These are phyloP conservation scores for Saturnispora gosingensis DNA, from an alignment of 805 yeast genomes.

Conservation along the genomic window DNA sequence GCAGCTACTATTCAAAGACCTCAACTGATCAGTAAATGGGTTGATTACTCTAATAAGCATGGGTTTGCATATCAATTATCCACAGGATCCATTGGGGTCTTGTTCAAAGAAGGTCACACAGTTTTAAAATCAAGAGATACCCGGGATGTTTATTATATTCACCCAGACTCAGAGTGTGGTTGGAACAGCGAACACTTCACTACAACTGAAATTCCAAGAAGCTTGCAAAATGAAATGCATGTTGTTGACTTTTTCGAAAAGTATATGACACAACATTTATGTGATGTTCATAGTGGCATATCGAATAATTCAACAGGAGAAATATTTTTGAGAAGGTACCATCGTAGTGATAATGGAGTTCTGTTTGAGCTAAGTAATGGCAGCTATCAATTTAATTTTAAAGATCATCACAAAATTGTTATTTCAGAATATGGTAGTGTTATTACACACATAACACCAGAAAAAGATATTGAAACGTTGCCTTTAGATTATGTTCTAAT, in stretches of 20 bases:
- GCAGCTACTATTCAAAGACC: conserved; percentile 36
- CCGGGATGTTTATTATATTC: conserved; percentile 56
- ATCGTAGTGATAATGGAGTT: conserved; percentile 69
- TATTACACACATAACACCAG: conserved; percentile 75
- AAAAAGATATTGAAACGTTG: conserved; percentile 59
- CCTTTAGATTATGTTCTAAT: conserved; percentile 42
- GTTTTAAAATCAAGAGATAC: conserved; percentile 62
- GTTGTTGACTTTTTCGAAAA: conserved; percentile 81
- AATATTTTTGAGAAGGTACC: conserved; percentile 72
- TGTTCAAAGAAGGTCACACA: conserved; percentile 78
- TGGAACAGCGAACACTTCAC: conserved; percentile 45
- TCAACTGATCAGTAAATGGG: conserved; percentile 87
- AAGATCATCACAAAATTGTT: conserved; percentile 87
- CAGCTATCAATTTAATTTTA: conserved; percentile 87
- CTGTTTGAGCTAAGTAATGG: conserved; percentile 94
- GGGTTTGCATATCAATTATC: conserved; percentile 92
- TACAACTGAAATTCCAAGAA: conserved; percentile 34
- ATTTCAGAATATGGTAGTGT: conserved; percentile 66
- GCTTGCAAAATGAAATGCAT: conserved; percentile 62
- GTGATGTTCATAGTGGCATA: conserved; percentile 53
- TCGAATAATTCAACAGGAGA: conserved; percentile 33
- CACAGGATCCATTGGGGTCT: conserved; percentile 82
- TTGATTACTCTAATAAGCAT: conserved; percentile 90
- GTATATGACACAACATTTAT: conserved; percentile 86
- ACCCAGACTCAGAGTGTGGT: conserved; percentile 39